Percentiles rank a stretch among this genome's conserved stretches.
phyloP scores from a whole-genome alignment of 176 grass and related monocot species.

The Rhynchospora breviuscula region DNA sequence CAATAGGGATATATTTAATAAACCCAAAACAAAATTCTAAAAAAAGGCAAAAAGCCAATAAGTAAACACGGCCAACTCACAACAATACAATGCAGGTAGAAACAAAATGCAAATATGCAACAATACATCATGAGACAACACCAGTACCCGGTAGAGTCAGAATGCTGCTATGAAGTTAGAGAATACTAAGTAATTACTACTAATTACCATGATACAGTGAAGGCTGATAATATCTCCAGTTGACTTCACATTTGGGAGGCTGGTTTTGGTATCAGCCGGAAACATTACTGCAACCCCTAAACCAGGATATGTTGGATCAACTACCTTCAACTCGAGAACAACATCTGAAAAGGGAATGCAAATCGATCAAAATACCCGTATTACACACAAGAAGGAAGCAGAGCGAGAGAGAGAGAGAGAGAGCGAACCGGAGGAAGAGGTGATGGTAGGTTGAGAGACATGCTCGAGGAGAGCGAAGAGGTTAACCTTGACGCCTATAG shows the following conservation, averaged over 20 bases:
- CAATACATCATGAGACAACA: not conserved
- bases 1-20: not conserved
- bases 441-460: not conserved
- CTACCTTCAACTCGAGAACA: conserved; percentile 60
- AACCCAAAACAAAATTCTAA: not conserved
- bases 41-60: not conserved
- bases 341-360: conserved; percentile 47
- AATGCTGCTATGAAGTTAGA: conserved; percentile 20
- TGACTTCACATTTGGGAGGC: conserved; percentile 49
- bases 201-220: conserved; percentile 55
- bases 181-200: conserved; percentile 19
- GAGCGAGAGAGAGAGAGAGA: not conserved
- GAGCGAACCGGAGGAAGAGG: not conserved
- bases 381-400: not conserved
- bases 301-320: conserved; percentile 40
- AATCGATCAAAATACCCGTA: no score
- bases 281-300: conserved; percentile 53
- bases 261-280: conserved; percentile 39
- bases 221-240: conserved; percentile 72
- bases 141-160: not conserved
- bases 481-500: conserved; percentile 1
- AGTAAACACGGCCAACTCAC: not conserved
- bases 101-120: not conserved
- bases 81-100: not conserved
- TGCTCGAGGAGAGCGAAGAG: conserved; percentile 4